Evolutionary conservation across 2,329 filamentous ascomycete species (phyloP), one percentile per base, ranked within the genome.

Genomic region (Chaetomium sp.): DNA sequence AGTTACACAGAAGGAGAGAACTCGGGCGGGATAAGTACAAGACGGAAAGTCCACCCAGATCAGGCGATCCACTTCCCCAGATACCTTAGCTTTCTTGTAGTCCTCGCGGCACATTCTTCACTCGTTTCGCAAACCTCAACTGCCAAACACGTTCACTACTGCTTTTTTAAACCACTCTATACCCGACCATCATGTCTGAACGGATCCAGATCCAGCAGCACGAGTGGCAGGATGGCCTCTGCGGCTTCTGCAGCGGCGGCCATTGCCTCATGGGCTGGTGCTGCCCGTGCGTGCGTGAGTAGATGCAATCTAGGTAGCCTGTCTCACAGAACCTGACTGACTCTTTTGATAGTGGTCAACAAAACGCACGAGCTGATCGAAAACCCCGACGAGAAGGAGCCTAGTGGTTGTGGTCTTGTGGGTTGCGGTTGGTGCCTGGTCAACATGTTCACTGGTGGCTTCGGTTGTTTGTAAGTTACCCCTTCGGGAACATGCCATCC

Each of bases 281-380:
- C 61, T 59, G 74, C 50, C 74, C 75, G 19, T 77, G 74, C 63
- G 59, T 77, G 47, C 57, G 74, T 75, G 25, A 31, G 70, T 68
- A 38, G 19, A 16, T n/a, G 29, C 27, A 2, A 33, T 19, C 53
- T n/a, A 21, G 9, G 29, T n/a, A 16, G 16, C 38, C 6, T 47
- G 1, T 7, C 21, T 19, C 23, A 35, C 16, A 13, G n/a, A 31
- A 31, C 13, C 13, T 4, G 49, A 58, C 42, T 49, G 10, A 49
- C 42, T 16, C 3, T 27, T 7, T 47, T 42, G 5, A 16, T 42
- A 74, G 74, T 75, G 62, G 61, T 75, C 57, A 74, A 74, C 49
- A 71, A 75, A 54, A 77, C 75, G 3, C 67, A 71, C 3, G 72
- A 75, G 62, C 70, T 75, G 8, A 72, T 76, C 27, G 70, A 72